phyloP scores from a whole-genome alignment of 1,284 basidiomycete genomes.

The Kalmanozyma brasiliensis region DNA sequence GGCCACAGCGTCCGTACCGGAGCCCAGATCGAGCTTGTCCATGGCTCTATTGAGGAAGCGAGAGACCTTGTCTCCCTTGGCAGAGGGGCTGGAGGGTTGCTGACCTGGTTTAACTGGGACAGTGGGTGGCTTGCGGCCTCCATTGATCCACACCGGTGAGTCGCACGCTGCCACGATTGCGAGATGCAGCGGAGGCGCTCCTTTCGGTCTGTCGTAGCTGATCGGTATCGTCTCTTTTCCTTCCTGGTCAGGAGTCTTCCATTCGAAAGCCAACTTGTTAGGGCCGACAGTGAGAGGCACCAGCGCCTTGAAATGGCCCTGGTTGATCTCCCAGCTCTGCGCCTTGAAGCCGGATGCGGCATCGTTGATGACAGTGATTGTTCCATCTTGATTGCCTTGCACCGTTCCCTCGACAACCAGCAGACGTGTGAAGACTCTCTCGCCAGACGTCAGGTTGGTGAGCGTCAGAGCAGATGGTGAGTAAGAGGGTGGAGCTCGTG shows the following conservation, averaged over 20 bases:
- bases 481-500: not conserved
- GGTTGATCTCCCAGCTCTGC: constrained; percentile 40
- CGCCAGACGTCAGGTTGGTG: constrained; percentile 23
- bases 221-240: constrained; percentile 5
- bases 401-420: constrained; percentile 35
- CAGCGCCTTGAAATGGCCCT: constrained; percentile 43
- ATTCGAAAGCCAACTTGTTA: constrained; percentile 25
- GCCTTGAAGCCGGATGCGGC: constrained; percentile 18
- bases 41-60: constrained; percentile 28
- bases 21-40: constrained; percentile 19
- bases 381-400: constrained; percentile 5
- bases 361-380: constrained; percentile 13
- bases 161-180: constrained; percentile 38
- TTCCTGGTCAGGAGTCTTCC: not conserved
- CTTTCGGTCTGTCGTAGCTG: constrained; percentile 14
- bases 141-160: constrained; percentile 35
- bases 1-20: not conserved
- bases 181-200: constrained; percentile 34
- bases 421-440: constrained; percentile 37
- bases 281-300: constrained; percentile 30
- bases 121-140: constrained; percentile 13
- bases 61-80: constrained; percentile 13
- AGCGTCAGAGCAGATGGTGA: constrained; percentile 6
- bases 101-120: constrained; percentile 2
- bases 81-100: not conserved